Evolutionary conservation across 164 flowering plant genomes (phyloP).

Genomic region (Cinnamomum chago): DNA sequence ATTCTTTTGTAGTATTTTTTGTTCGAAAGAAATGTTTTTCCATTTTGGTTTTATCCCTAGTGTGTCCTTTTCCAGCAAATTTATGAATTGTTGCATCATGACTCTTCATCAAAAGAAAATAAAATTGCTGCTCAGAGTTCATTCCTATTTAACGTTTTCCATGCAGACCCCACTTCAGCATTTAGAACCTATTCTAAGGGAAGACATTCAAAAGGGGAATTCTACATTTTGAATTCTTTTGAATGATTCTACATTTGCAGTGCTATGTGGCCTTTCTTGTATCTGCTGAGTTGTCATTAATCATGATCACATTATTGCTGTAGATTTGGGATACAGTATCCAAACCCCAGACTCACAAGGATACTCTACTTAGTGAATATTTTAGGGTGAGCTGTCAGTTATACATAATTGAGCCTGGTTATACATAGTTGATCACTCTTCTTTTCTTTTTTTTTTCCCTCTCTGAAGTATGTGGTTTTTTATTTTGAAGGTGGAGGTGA

Average conservation of each 20-base stretch:
- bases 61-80: too few species aligned
- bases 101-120: not conserved
- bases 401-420: too few species aligned
- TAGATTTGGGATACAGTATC: conserved; percentile 66
- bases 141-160: conserved; percentile 6
- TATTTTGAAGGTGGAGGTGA: conserved; percentile 44
- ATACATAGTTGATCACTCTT: too few species aligned
- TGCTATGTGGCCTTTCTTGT: not conserved
- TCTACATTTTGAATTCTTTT: not conserved
- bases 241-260: not conserved
- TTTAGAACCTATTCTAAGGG: conserved; percentile 53
- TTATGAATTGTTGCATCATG: not conserved
- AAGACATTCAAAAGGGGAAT: conserved; percentile 59
- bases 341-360: conserved; percentile 48
- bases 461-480: conserved; percentile 1
- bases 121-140: not conserved
- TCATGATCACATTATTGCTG: conserved; percentile 8
- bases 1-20: not conserved
- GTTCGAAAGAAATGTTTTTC: not conserved
- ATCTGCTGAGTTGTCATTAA: not conserved
- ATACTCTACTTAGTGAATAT: conserved; percentile 56
- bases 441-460: too few species aligned
- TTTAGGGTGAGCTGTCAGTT: conserved; percentile 39
- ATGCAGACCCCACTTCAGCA: conserved; percentile 51
- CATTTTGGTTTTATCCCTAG: not conserved